These are phyloP conservation scores for Discostella pseudostelligera DNA, from an alignment of 108 stramenopile genomes.

Conservation along the genomic window DNA sequence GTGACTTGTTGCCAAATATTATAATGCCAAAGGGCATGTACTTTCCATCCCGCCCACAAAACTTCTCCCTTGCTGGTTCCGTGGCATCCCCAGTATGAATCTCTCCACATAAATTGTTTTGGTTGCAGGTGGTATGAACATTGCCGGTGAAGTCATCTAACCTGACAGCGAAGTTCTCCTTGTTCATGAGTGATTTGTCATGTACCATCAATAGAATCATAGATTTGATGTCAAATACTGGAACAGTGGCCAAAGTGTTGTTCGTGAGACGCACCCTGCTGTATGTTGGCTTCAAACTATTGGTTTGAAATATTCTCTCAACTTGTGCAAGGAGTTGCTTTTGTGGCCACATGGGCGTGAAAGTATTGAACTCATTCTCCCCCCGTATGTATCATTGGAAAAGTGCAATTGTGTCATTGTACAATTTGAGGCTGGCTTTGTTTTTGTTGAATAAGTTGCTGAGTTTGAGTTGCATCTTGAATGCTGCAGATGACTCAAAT, in stretches of 20 bases:
- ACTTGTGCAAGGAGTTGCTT: too few species aligned
- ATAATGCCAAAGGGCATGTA: neutral
- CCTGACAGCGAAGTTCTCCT: neutral
- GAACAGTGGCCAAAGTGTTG: too few species aligned
- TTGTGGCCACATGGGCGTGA: too few species aligned
- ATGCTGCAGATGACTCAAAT: too few species aligned
- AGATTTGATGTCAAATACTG: too few species aligned
- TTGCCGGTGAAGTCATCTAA: conserved; percentile 1
- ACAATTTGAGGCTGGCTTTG: neutral
- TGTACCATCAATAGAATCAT: too few species aligned
- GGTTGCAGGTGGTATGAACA: neutral
- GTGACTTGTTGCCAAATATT: neutral
- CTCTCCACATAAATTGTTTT: neutral
- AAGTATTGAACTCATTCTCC: too few species aligned
- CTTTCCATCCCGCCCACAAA: neutral
- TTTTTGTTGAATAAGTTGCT: conserved; percentile 4
- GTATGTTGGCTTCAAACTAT: too few species aligned
- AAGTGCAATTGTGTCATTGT: neutral
- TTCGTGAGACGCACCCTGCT: too few species aligned
- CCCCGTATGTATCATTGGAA: neutral
- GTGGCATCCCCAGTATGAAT: neutral
- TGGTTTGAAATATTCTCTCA: too few species aligned
- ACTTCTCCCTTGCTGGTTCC: neutral
- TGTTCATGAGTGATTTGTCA: neutral
- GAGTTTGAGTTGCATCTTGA: too few species aligned